Conservation (phyloP, 75 land plant species). For the Selaginella moellendorffii region DNA sequence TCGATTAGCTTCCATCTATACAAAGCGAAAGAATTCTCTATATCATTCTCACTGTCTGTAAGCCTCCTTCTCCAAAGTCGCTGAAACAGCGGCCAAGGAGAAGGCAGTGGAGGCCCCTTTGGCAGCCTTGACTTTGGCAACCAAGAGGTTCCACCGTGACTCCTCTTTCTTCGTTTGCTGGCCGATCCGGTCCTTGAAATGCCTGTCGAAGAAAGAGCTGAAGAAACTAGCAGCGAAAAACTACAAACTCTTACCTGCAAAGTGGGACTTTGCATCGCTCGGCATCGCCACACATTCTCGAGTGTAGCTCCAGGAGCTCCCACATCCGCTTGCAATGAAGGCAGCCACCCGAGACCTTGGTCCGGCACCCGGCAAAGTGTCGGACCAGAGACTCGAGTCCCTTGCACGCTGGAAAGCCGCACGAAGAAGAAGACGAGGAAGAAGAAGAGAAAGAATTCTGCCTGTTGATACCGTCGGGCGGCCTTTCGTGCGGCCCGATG, state of each 20-base stretch:
- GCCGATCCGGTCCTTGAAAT: conserved; percentile 59
- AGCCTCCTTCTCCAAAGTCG: conserved; percentile 17
- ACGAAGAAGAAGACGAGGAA: conserved; percentile 2
- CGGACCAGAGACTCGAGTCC: conserved; percentile 68
- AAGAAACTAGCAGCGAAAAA: background rate
- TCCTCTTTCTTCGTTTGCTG: conserved; percentile 66
- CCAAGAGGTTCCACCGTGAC: conserved; percentile 66
- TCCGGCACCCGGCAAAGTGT: conserved; percentile 63
- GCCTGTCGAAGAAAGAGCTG: conserved; percentile 30
- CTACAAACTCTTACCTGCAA: conserved; percentile 43
- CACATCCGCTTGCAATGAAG: conserved; percentile 89
- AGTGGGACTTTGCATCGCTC: conserved; percentile 74
- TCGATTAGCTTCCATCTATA: no score
- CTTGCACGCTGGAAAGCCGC: conserved; percentile 66
- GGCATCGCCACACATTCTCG: conserved; percentile 44
- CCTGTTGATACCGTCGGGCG: conserved; percentile 29
- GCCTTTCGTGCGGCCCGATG: conserved; percentile 79
- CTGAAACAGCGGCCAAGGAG: conserved; percentile 31
- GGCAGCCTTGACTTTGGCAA: conserved; percentile 45
- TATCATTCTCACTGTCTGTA: background rate
- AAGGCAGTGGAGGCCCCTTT: conserved; percentile 36
- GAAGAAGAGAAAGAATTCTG: no score
- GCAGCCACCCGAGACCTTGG: conserved; percentile 70
- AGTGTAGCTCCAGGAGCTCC: conserved; percentile 89
- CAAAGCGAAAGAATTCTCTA: no score